Evolutionary conservation across 176 grass and related monocot species (phyloP).

Genomic region (Oryza officinalis): DNA sequence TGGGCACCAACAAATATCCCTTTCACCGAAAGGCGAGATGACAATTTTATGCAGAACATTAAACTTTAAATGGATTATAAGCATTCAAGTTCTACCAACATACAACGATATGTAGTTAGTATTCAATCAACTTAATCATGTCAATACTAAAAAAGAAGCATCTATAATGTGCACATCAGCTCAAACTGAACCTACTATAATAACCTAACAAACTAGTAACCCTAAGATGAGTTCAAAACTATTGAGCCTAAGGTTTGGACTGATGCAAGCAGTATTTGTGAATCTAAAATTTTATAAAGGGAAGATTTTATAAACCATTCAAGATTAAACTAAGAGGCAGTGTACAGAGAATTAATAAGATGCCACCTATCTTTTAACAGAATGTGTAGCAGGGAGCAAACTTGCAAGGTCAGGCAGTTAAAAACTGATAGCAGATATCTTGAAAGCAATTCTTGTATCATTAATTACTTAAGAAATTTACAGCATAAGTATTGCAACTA

Average conservation of each 20-base stretch:
- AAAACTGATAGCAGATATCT: slow-evolving; percentile 1
- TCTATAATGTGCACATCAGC: background rate
- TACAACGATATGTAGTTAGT: background rate
- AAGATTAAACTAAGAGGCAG: background rate
- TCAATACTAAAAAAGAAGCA: background rate
- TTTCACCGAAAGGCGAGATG: background rate
- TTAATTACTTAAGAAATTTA: background rate
- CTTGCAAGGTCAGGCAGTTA: background rate
- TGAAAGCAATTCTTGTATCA: background rate
- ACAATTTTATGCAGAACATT: background rate
- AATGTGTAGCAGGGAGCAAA: background rate
- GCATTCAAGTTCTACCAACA: background rate
- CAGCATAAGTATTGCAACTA: background rate
- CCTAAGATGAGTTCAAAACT: slow-evolving; percentile 10
- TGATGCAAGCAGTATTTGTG: slow-evolving; percentile 11
- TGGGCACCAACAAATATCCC: background rate
- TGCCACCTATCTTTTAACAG: slow-evolving; percentile 5
- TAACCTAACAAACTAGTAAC: background rate
- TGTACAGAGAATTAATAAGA: slow-evolving; percentile 3
- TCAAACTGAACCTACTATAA: background rate
- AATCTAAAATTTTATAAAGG: slow-evolving; percentile 3
- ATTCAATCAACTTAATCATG: background rate
- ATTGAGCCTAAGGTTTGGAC: background rate
- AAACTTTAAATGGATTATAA: background rate
- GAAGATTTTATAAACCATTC: slow-evolving; percentile 20